A percentile compares a stretch with the other conserved stretches of the same genome.
These are phyloP conservation scores for Syzygium aqueum DNA, from an alignment of 345 rosid genomes.

Conservation along the genomic window DNA sequence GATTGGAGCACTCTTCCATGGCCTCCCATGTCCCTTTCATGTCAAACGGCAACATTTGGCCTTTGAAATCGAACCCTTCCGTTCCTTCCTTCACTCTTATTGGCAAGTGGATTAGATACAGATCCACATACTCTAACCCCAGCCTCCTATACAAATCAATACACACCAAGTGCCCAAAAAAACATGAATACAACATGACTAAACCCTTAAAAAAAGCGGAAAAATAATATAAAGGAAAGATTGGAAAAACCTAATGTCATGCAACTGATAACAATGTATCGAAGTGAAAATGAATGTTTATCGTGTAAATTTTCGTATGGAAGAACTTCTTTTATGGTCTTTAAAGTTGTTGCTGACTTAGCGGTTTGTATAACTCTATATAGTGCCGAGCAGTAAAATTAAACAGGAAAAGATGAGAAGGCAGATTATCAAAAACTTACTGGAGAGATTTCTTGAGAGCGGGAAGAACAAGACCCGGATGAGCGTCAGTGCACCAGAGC, in stretches of 20 bases:
- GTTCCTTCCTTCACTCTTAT: slow-evolving; percentile 11
- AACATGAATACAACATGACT: background rate
- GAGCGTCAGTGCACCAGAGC: slow-evolving; percentile 40
- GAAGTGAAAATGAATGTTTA: background rate
- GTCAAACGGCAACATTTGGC: slow-evolving; percentile 11
- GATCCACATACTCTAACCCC: slow-evolving; percentile 29
- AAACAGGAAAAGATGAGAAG: background rate
- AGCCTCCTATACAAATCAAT: slow-evolving; percentile 14
- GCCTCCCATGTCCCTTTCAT: slow-evolving; percentile 15
- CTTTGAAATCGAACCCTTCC: background rate
- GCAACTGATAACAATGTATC: background rate
- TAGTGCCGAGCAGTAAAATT: background rate
- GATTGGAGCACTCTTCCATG: slow-evolving; percentile 19
- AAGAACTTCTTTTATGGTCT: background rate
- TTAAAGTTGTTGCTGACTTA: background rate
- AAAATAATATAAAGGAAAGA: background rate
- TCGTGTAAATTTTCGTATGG: background rate
- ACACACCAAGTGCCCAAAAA: background rate
- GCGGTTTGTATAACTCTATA: background rate
- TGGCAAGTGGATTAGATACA: slow-evolving; percentile 34
- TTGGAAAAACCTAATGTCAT: background rate
- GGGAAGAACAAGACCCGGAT: slow-evolving; percentile 38
- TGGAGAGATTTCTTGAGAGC: slow-evolving; percentile 25
- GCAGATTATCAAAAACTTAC: background rate
- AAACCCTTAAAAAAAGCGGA: background rate